Percentiles rank a stretch among this genome's conserved stretches.
Conservation (phyloP, 768 basidiomycete genomes). For the Dioszegia hungarica region DNA sequence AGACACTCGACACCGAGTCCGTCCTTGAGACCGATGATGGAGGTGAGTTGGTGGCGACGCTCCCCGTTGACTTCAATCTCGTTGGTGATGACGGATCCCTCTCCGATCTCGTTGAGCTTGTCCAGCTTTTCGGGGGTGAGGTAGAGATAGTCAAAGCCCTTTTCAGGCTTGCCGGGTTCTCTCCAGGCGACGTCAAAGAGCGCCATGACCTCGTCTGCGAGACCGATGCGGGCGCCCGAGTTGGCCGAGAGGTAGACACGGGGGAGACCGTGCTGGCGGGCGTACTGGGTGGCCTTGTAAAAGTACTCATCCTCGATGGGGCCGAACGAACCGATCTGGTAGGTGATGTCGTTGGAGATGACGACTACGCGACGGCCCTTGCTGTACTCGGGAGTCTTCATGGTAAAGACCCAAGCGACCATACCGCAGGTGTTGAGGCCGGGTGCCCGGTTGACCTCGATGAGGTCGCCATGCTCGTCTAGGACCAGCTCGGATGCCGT, state of each 20-base stretch:
- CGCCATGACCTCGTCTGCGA: slow-evolving; percentile 84
- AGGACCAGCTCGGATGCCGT: slow-evolving; percentile 85
- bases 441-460: slow-evolving; percentile 84
- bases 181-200: slow-evolving; percentile 92
- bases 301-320: slow-evolving; percentile 95
- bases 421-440: slow-evolving; percentile 95
- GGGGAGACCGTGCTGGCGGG: slow-evolving; percentile 78
- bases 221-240: slow-evolving; percentile 92
- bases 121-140: slow-evolving; percentile 86
- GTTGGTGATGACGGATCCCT: slow-evolving; percentile 68
- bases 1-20: slow-evolving; percentile 95
- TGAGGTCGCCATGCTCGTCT: slow-evolving; percentile 85
- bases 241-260: slow-evolving; percentile 98
- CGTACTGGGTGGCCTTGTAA: slow-evolving; percentile 88
- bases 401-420: slow-evolving; percentile 95
- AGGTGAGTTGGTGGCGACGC: slow-evolving; percentile 85
- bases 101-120: slow-evolving; percentile 80
- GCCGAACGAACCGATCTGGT: slow-evolving; percentile 96
- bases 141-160: slow-evolving; percentile 93
- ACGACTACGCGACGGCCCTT: slow-evolving; percentile 80
- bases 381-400: slow-evolving; percentile 88
- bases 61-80: slow-evolving; percentile 85
- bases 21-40: slow-evolving; percentile 94
- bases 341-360: slow-evolving; percentile 97
- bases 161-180: slow-evolving; percentile 73